phyloP scores from a whole-genome alignment of 2,329 filamentous ascomycete species.

The Ophiostoma novo-ulmi region DNA sequence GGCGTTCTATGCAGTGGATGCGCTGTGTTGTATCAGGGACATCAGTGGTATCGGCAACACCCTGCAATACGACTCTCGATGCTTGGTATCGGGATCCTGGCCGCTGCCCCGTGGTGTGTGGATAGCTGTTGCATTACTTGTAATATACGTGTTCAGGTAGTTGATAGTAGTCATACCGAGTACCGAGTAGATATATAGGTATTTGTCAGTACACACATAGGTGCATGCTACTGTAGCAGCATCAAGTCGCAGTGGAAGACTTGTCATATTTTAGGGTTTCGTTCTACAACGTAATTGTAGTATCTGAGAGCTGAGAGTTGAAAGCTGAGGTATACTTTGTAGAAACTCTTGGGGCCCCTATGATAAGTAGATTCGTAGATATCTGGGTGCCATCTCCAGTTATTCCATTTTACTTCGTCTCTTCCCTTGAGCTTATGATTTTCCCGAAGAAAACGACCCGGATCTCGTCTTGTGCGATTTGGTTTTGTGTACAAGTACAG shows the following conservation, averaged over 20 bases:
- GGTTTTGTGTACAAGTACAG: background rate
- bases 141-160: no score
- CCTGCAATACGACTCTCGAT: constrained; percentile 8
- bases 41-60: background rate
- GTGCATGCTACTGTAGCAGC: background rate
- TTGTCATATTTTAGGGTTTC: constrained; percentile 3
- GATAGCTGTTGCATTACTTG: background rate
- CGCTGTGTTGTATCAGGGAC: background rate
- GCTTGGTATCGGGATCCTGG: constrained; percentile 7
- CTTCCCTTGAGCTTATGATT: constrained; percentile 11
- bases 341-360: background rate
- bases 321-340: background rate
- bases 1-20: background rate
- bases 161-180: background rate
- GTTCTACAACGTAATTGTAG: background rate
- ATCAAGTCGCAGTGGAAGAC: background rate
- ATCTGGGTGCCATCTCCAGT: background rate
- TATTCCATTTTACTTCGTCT: constrained; percentile 5
- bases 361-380: background rate
- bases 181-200: background rate
- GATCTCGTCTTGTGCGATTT: background rate
- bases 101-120: background rate
- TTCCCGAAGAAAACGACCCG: constrained; percentile 8
- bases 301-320: background rate
- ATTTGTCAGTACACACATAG: constrained; percentile 1